These are phyloP conservation scores for Noccaea bulbosa DNA, from an alignment of 345 rosid species.

Conservation along the genomic window DNA sequence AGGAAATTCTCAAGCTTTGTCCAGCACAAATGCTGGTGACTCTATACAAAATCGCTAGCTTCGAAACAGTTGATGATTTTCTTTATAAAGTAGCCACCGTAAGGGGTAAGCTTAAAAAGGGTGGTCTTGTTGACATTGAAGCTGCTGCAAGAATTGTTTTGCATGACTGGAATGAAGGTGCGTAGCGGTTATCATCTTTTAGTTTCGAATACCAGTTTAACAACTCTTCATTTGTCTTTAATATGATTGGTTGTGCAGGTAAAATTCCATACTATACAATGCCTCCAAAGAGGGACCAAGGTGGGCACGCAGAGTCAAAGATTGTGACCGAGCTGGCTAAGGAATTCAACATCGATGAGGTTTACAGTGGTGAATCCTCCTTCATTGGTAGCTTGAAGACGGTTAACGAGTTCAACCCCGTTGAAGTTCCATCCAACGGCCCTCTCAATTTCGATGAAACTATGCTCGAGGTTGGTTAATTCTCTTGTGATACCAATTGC, in stretches of 20 bases:
- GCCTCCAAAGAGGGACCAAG: constrained; percentile 80
- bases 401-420: constrained; percentile 61
- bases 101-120: constrained; percentile 95
- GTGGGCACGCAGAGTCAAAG: constrained; percentile 67
- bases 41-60: constrained; percentile 74
- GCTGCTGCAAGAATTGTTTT: constrained; percentile 88
- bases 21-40: constrained; percentile 66
- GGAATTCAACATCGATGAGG: constrained; percentile 84
- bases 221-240: neutral
- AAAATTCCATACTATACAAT: constrained; percentile 86
- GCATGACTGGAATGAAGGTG: constrained; percentile 95
- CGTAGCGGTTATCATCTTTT: neutral
- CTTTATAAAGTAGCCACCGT: constrained; percentile 84
- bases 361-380: constrained; percentile 76
- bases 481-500: constrained; percentile 10
- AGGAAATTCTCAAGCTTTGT: constrained; percentile 88
- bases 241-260: constrained; percentile 55
- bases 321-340: constrained; percentile 74
- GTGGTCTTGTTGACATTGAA: constrained; percentile 86
- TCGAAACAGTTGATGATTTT: constrained; percentile 84
- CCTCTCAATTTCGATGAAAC: constrained; percentile 71
- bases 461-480: constrained; percentile 70
- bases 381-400: constrained; percentile 92
- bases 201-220: neutral
- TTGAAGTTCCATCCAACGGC: constrained; percentile 72